Conservation (phyloP, 2,329 filamentous ascomycete genomes). For the Trichoderma brevicompactum region DNA sequence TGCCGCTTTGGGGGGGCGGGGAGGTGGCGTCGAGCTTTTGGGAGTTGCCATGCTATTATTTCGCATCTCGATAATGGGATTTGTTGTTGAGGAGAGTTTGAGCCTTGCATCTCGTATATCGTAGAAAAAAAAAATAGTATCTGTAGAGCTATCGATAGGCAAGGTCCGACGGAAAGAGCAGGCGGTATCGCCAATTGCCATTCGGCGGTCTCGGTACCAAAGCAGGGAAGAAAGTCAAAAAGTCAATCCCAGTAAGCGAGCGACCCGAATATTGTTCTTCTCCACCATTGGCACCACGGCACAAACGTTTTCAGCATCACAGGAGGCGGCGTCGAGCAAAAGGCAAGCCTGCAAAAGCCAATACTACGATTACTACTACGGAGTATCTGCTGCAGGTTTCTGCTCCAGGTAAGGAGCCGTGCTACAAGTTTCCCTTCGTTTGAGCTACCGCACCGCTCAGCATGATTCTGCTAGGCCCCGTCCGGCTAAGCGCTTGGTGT, state of each 20-base stretch:
- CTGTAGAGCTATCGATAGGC: background rate
- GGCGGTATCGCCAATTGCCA: too few species aligned
- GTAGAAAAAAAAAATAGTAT: background rate
- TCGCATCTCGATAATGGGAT: background rate
- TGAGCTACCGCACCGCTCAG: background rate
- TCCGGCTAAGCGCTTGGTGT: slow-evolving; percentile 8
- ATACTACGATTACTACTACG: too few species aligned
- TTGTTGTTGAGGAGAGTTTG: background rate
- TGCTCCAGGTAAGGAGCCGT: too few species aligned
- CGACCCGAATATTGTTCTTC: slow-evolving; percentile 4
- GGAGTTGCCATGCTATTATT: background rate
- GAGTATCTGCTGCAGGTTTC: background rate
- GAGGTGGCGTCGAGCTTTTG: background rate
- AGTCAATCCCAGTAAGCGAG: slow-evolving; percentile 8
- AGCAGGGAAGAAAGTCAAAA: background rate
- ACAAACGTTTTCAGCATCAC: background rate
- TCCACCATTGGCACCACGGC: background rate
- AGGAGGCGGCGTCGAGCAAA: background rate
- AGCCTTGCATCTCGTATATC: slow-evolving; percentile 10
- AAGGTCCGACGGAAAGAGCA: background rate
- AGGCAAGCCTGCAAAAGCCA: background rate
- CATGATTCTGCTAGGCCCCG: slow-evolving; percentile 10
- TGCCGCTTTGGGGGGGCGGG: background rate
- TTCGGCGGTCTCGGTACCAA: background rate
- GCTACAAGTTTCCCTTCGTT: too few species aligned